A percentile compares a stretch with the other conserved stretches of the same genome.
These are phyloP conservation scores for Nothopassalora personata DNA, from an alignment of 2,329 filamentous ascomycete genomes.

Conservation along the genomic window DNA sequence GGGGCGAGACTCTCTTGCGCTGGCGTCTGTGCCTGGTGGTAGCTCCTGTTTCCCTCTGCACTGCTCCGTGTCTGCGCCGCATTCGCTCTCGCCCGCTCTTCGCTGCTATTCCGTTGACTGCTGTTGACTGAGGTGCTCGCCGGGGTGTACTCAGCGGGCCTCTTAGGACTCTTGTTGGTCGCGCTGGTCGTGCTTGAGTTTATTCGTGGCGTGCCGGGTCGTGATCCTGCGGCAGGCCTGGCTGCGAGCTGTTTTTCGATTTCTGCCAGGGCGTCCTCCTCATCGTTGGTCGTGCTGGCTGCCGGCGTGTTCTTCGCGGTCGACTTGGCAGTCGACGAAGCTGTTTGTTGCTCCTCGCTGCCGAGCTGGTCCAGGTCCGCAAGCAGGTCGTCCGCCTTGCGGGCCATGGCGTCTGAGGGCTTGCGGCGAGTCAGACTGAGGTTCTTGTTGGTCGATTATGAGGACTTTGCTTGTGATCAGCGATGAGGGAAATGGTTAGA, in stretches of 20 bases:
- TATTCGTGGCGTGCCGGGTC: slow-evolving; percentile 75
- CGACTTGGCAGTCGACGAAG: slow-evolving; percentile 41
- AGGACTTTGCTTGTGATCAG: no score
- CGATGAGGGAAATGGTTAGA: no score
- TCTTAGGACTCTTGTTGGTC: slow-evolving; percentile 31
- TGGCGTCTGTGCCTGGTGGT: slow-evolving; percentile 66
- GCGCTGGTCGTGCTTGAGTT: slow-evolving; percentile 44
- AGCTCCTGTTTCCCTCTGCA: slow-evolving; percentile 67
- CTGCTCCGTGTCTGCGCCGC: slow-evolving; percentile 58
- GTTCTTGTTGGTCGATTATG: no score
- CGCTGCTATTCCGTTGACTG: slow-evolving; percentile 51
- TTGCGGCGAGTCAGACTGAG: slow-evolving; percentile 15
- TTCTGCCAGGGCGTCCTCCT: slow-evolving; percentile 77
- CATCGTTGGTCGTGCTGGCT: slow-evolving; percentile 7
- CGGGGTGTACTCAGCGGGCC: slow-evolving; percentile 45
- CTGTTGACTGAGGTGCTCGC: slow-evolving; percentile 39
- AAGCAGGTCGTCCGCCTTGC: slow-evolving; percentile 32
- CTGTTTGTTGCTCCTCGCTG: slow-evolving; percentile 16
- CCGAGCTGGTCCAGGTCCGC: slow-evolving; percentile 25
- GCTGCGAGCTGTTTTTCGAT: slow-evolving; percentile 74
- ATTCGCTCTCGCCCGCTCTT: slow-evolving; percentile 52
- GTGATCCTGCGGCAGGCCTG: slow-evolving; percentile 59
- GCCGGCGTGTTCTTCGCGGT: slow-evolving; percentile 34
- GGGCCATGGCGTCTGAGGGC: slow-evolving; percentile 38
- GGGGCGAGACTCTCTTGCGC: slow-evolving; percentile 48